phyloP scores from a whole-genome alignment of 2,329 filamentous ascomycete species.

The Didymella glomerata region DNA sequence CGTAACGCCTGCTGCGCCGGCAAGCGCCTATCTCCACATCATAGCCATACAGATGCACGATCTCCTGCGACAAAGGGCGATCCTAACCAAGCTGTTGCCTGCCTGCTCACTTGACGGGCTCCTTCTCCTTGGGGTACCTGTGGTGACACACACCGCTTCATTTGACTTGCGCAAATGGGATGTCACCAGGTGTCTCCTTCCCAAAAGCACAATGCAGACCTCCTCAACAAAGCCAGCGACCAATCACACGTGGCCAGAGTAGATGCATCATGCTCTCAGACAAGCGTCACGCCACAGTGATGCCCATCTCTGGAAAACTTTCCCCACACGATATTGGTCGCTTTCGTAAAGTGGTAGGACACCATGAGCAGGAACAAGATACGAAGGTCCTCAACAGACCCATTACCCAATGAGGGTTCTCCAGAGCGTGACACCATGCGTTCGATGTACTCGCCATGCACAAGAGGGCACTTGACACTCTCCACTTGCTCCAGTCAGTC shows the following conservation, averaged over 20 bases:
- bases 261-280: neutral
- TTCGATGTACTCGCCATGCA: neutral
- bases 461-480: neutral
- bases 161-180: neutral
- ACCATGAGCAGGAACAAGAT: neutral
- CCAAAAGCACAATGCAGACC: slow-evolving; percentile 2
- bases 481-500: neutral
- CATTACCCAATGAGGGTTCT: neutral
- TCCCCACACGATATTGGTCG: too few relatives aligned
- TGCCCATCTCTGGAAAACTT: too few relatives aligned
- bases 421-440: neutral
- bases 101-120: neutral
- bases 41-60: neutral
- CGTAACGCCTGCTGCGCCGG: slow-evolving; percentile 4
- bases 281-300: neutral
- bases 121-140: slow-evolving; percentile 9
- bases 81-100: neutral
- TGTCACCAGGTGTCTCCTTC: neutral
- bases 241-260: neutral
- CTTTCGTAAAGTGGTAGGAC: too few relatives aligned
- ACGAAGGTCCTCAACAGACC: neutral
- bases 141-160: slow-evolving; percentile 22
- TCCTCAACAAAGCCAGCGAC: slow-evolving; percentile 7
- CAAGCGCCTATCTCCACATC: slow-evolving; percentile 18
- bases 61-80: neutral